Conservation (phyloP, 495 filamentous ascomycete genomes). For the Recurvomyces mirabilis region DNA sequence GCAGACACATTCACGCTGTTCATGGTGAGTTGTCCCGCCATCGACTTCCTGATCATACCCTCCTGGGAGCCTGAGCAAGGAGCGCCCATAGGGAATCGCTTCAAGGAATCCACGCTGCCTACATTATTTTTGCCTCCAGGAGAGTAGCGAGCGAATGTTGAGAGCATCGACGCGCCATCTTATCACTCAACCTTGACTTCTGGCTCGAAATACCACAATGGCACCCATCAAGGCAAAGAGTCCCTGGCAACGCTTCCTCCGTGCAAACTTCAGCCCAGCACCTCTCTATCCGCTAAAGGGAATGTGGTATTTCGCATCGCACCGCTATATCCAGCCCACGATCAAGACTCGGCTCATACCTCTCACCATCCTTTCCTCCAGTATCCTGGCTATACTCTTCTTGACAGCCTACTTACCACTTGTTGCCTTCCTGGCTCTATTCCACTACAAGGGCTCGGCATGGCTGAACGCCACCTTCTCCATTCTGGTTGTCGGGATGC, state of each 20-base stretch:
- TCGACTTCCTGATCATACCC: no score
- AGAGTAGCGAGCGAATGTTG: neutral
- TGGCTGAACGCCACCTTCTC: constrained; percentile 55
- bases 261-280: constrained; percentile 13
- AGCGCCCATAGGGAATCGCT: no score
- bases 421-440: constrained; percentile 53
- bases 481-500: constrained; percentile 55
- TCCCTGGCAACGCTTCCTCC: constrained; percentile 2
- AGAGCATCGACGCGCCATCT: neutral
- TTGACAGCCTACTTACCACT: constrained; percentile 48
- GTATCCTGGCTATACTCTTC: constrained; percentile 52
- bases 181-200: neutral
- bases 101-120: no score
- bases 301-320: constrained; percentile 47
- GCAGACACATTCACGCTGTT: no score
- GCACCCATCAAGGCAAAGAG: neutral
- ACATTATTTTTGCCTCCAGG: no score
- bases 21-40: no score
- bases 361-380: constrained; percentile 45
- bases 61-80: no score
- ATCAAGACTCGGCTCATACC: constrained; percentile 49
- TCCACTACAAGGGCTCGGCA: constrained; percentile 43
- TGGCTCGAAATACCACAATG: neutral
- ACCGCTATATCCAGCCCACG: constrained; percentile 53
- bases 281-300: constrained; percentile 30